Percentiles rank a stretch among this genome's conserved stretches.
phyloP scores from a whole-genome alignment of 352 stramenopile species.

The Phytophthora sp. region DNA sequence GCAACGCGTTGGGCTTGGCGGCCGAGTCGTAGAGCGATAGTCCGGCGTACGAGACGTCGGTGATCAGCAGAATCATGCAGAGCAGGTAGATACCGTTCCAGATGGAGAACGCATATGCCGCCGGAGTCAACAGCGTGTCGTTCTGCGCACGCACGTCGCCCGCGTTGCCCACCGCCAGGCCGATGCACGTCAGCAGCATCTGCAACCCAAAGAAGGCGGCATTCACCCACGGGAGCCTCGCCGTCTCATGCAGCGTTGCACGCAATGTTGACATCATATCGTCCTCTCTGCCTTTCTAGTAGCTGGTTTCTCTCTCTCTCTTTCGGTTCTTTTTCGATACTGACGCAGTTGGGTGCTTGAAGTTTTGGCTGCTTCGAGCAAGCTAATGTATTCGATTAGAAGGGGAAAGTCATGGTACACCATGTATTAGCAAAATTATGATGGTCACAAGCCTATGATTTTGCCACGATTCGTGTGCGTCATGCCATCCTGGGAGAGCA shows the following conservation, averaged over 20 bases:
- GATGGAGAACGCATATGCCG: conserved; percentile 63
- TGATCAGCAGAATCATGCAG: conserved; percentile 57
- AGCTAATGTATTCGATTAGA: conserved; percentile 4
- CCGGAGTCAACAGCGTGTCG: conserved; percentile 64
- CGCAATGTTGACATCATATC: conserved; percentile 22
- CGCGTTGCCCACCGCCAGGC: conserved; percentile 35
- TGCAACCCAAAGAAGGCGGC: conserved; percentile 58
- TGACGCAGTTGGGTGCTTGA: conserved; percentile 28
- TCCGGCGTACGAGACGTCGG: conserved; percentile 55
- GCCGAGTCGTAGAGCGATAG: conserved; percentile 57
- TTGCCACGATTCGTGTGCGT: too few species aligned
- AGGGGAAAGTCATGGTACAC: conserved; percentile 3
- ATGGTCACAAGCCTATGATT: background rate
- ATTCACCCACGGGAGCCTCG: conserved; percentile 55
- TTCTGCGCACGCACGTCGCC: conserved; percentile 33
- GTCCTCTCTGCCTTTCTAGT: background rate
- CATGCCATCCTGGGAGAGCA: conserved; percentile 3
- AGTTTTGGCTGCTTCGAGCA: conserved; percentile 11
- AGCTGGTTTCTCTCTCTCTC: too few species aligned
- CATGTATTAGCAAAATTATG: conserved; percentile 18
- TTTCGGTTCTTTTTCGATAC: conserved; percentile 25
- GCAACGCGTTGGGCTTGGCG: conserved; percentile 50
- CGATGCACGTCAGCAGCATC: conserved; percentile 54
- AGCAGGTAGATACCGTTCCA: conserved; percentile 75
- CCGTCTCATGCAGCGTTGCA: conserved; percentile 17